phyloP scores from a whole-genome alignment of 148 eudicot genomes.

The Heliamphora exappendiculata region DNA sequence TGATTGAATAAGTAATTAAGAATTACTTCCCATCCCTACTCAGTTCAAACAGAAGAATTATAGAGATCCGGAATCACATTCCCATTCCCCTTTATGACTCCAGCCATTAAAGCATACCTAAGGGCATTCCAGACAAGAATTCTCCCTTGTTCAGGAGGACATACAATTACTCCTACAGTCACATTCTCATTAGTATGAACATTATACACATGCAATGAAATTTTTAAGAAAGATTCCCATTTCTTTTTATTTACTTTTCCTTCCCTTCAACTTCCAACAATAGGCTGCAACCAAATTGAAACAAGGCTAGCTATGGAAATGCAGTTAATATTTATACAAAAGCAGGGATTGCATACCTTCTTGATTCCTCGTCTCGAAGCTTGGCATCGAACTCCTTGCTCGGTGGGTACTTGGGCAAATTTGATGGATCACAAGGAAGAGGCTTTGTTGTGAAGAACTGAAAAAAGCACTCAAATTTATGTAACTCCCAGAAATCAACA shows the following conservation, averaged over 20 bases:
- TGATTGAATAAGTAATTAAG: no score
- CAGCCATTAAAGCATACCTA: no score
- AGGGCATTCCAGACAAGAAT: neutral
- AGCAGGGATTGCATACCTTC: slow-evolving; percentile 32
- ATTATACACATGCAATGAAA: neutral
- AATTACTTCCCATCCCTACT: no score
- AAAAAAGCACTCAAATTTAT: slow-evolving; percentile 3
- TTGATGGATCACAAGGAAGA: slow-evolving; percentile 65
- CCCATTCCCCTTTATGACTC: no score
- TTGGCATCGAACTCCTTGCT: slow-evolving; percentile 66
- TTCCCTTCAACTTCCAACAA: slow-evolving; percentile 1
- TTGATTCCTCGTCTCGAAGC: slow-evolving; percentile 55
- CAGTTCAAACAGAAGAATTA: no score
- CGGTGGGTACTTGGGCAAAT: slow-evolving; percentile 69
- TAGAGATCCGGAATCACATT: no score
- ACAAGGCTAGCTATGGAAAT: neutral
- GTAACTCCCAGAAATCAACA: slow-evolving; percentile 5
- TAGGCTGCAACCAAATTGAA: neutral
- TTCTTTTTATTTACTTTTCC: neutral
- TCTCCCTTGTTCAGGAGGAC: neutral
- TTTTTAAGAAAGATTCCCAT: neutral
- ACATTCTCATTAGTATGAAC: neutral
- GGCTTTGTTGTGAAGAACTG: slow-evolving; percentile 63
- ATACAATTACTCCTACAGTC: neutral
- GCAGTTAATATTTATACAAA: neutral